Percentiles rank a stretch among this genome's conserved stretches.
phyloP scores from a whole-genome alignment of 495 filamentous ascomycete species.

The Cudoniella acicularis region DNA sequence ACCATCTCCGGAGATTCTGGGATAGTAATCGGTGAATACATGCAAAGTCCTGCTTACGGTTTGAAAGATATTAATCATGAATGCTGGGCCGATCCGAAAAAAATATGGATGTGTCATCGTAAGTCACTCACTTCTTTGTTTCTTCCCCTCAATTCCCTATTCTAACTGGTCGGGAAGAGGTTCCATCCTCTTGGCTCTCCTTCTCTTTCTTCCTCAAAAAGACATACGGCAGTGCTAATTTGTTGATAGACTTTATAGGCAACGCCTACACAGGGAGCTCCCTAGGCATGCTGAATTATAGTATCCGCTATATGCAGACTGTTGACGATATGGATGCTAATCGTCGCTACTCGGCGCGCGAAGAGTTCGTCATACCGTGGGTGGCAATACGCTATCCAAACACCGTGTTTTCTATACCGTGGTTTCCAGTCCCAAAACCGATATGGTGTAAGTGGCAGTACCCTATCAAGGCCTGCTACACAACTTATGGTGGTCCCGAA shows the following conservation, averaged over 20 bases:
- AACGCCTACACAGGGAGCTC: conserved; percentile 24
- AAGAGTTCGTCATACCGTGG: conserved; percentile 24
- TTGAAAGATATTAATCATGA: conserved; percentile 18
- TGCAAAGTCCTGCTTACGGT: conserved; percentile 13
- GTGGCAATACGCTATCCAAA: conserved; percentile 25
- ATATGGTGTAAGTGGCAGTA: conserved; percentile 24
- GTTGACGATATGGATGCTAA: conserved; percentile 27
- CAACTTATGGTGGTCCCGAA: conserved; percentile 13
- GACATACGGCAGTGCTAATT: too few species aligned
- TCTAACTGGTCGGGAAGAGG: too few species aligned
- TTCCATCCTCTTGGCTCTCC: too few species aligned
- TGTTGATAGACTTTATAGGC: too few species aligned
- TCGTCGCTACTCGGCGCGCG: conserved; percentile 21
- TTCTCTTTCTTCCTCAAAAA: too few species aligned
- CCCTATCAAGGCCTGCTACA: conserved; percentile 20
- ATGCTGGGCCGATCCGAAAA: conserved; percentile 15
- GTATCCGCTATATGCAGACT: conserved; percentile 25
- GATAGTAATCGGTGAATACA: conserved; percentile 25
- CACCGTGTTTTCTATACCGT: conserved; percentile 24
- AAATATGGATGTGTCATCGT: conserved; percentile 20
- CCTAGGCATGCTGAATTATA: conserved; percentile 25
- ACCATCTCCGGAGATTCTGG: conserved; percentile 19
- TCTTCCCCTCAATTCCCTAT: too few species aligned
- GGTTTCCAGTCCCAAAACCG: conserved; percentile 20
- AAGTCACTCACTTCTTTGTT: too few species aligned